Evolutionary conservation across 495 filamentous ascomycete genomes (phyloP).

Genomic region (Articulospora tetracladia): DNA sequence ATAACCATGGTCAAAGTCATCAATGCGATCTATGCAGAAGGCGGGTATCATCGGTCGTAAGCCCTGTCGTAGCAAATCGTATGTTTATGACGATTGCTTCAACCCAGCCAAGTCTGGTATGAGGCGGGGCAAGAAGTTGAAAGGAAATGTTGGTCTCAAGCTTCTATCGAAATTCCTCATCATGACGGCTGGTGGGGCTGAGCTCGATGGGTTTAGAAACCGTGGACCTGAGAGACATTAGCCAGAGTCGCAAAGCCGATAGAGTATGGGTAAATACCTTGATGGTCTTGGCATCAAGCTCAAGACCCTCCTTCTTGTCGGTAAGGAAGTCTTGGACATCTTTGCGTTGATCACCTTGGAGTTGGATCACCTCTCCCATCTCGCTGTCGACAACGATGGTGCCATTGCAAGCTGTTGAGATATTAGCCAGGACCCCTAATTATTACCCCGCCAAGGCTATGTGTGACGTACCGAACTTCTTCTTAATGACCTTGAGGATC

Average conservation of each 20-base stretch:
- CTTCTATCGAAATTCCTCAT: constrained; percentile 26
- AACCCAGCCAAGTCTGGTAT: constrained; percentile 20
- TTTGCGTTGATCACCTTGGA: constrained; percentile 98
- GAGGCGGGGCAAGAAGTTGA: constrained; percentile 26
- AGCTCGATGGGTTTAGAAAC: constrained; percentile 57
- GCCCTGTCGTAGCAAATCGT: constrained; percentile 30
- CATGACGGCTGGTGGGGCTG: constrained; percentile 27
- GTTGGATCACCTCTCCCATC: constrained; percentile 99
- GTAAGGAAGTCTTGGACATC: constrained; percentile 96
- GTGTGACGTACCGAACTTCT: constrained; percentile 81
- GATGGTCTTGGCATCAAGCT: constrained; percentile 93
- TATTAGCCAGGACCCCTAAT: not conserved
- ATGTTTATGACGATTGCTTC: constrained; percentile 26
- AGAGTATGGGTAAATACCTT: constrained; percentile 56
- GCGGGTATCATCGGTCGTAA: constrained; percentile 31
- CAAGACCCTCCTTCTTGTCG: constrained; percentile 90
- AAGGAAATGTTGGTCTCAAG: constrained; percentile 16
- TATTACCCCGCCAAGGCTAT: constrained; percentile 1
- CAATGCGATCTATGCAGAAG: constrained; percentile 27
- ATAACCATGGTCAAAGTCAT: constrained; percentile 17
- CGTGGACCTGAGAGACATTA: constrained; percentile 56
- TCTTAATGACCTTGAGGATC: constrained; percentile 99
- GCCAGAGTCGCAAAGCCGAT: not conserved
- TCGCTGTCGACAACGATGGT: constrained; percentile 95
- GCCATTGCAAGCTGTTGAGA: constrained; percentile 95